These are phyloP conservation scores for Aspergillus uvarum DNA, from an alignment of 2,329 filamentous ascomycete species.

Conservation along the genomic window DNA sequence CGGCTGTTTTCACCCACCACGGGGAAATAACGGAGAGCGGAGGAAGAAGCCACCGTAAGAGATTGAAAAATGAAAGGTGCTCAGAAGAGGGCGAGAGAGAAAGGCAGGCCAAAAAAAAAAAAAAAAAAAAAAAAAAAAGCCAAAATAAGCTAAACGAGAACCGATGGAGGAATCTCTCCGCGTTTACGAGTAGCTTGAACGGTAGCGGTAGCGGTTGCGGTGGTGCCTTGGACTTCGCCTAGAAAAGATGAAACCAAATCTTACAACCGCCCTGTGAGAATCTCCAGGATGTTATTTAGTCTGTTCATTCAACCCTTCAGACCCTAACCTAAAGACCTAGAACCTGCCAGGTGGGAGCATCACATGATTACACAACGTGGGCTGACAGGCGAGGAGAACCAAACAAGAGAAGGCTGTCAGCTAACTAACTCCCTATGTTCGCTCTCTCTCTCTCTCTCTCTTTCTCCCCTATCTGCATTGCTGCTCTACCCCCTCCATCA, in stretches of 20 bases:
- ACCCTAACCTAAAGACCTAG: conserved; percentile 5
- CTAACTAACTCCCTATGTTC: neutral
- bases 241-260: conserved; percentile 6
- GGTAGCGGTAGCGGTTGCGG: neutral
- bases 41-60: neutral
- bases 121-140: neutral
- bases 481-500: neutral
- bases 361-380: conserved; percentile 35
- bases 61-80: neutral
- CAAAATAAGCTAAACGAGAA: neutral
- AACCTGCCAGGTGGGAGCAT: conserved; percentile 19
- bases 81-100: neutral
- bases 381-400: neutral
- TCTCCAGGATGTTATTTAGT: neutral
- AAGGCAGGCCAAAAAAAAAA: neutral
- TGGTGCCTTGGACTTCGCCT: conserved; percentile 1
- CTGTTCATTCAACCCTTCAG: conserved; percentile 4
- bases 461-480: neutral
- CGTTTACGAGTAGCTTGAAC: neutral
- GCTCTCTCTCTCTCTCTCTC: neutral
- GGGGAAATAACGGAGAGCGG: neutral
- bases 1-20: neutral
- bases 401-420: neutral
- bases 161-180: neutral
- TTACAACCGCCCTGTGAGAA: neutral